Conservation (phyloP, 2,329 filamentous ascomycete genomes). For the Lecanicillium sp. region DNA sequence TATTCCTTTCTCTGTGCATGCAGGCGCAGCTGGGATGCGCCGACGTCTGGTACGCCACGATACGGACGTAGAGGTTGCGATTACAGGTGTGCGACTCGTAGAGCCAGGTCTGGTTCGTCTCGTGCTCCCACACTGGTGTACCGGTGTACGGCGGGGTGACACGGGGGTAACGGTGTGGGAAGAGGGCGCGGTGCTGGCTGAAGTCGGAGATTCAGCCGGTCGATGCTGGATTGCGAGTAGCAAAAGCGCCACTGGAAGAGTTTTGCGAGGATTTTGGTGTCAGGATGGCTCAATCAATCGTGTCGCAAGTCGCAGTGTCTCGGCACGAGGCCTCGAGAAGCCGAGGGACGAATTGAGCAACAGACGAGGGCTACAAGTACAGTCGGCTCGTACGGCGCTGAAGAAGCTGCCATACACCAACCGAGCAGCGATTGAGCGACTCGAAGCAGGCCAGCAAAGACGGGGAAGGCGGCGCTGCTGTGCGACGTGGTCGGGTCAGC, state of each 20-base stretch:
- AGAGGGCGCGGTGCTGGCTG: not conserved
- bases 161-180: not conserved
- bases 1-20: not conserved
- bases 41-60: not conserved
- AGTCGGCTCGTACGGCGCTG: not conserved
- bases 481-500: conserved; percentile 5
- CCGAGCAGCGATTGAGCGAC: not conserved
- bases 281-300: too few species aligned
- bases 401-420: not conserved
- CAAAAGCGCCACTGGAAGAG: not conserved
- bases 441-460: not conserved
- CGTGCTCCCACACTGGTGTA: not conserved
- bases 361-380: not conserved
- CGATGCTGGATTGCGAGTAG: not conserved
- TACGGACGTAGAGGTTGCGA: not conserved
- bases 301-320: too few species aligned
- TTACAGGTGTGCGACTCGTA: not conserved
- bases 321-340: too few species aligned
- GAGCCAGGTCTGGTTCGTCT: not conserved
- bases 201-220: not conserved
- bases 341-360: not conserved
- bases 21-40: not conserved
- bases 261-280: too few species aligned
- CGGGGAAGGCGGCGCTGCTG: not conserved
- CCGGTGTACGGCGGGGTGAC: not conserved